Evolutionary conservation across 2,329 filamentous ascomycete genomes (phyloP).

Genomic region (Moelleriella libera): DNA sequence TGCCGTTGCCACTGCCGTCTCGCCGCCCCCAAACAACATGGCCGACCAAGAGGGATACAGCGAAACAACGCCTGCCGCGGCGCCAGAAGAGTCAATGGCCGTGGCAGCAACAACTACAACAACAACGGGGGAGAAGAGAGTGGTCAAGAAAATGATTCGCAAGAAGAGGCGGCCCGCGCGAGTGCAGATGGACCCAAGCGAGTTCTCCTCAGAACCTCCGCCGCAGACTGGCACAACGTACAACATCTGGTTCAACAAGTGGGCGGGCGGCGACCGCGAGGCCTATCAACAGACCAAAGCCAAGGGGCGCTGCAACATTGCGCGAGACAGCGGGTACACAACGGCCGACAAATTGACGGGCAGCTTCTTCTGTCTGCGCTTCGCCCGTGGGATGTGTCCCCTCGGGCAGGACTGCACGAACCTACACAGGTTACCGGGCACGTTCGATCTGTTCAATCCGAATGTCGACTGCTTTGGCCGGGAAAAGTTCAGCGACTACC

Average conservation of each 20-base stretch:
- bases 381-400: constrained; percentile 68
- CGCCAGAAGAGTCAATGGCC: constrained; percentile 14
- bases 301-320: constrained; percentile 75
- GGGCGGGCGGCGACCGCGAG: constrained; percentile 88
- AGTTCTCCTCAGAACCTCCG: constrained; percentile 70
- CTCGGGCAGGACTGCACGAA: constrained; percentile 91
- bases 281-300: constrained; percentile 82
- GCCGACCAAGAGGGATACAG: constrained; percentile 16
- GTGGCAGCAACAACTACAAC: constrained; percentile 6
- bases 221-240: constrained; percentile 90
- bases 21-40: constrained; percentile 10
- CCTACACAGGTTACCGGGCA: constrained; percentile 72
- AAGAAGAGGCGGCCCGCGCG: constrained; percentile 83
- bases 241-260: constrained; percentile 92
- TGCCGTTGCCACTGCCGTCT: background rate
- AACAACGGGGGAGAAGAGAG: constrained; percentile 38
- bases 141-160: constrained; percentile 75
- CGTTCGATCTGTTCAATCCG: constrained; percentile 82
- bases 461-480: constrained; percentile 86
- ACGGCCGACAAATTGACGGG: constrained; percentile 63
- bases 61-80: background rate
- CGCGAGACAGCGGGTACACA: constrained; percentile 65
- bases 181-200: constrained; percentile 76
- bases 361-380: constrained; percentile 85
- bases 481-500: constrained; percentile 84